phyloP scores from a whole-genome alignment of 192 early-diverging fungal species.

The Anaeromyces robustus region DNA sequence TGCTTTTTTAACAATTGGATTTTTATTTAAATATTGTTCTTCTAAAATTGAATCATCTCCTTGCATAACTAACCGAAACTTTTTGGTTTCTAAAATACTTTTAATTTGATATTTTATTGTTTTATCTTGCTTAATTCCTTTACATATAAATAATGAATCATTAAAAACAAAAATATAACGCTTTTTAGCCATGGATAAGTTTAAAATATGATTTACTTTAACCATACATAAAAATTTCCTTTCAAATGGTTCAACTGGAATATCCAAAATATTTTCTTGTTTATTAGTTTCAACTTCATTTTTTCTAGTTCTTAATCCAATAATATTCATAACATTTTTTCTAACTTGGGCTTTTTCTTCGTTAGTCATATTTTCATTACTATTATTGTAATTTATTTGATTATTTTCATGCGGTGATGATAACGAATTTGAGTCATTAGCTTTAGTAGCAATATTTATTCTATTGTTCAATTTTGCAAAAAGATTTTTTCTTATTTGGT shows the following conservation, averaged over 20 bases:
- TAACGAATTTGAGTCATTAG: background rate
- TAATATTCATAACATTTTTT: background rate
- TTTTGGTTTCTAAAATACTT: background rate
- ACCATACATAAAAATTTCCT: background rate
- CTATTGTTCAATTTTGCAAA: background rate
- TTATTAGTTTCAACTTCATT: background rate
- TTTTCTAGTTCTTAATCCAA: background rate
- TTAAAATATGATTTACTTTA: background rate
- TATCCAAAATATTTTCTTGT: background rate
- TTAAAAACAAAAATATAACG: background rate
- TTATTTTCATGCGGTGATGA: background rate
- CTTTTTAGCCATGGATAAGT: background rate
- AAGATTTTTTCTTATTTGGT: background rate
- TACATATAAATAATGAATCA: background rate
- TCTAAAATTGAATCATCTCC: background rate
- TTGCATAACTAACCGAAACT: background rate
- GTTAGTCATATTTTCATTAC: background rate
- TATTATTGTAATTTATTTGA: background rate
- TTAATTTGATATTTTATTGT: background rate
- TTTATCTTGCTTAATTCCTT: background rate
- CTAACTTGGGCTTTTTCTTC: background rate
- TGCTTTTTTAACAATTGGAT: slow-evolving; percentile 35
- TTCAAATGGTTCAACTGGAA: background rate
- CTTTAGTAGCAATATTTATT: background rate
- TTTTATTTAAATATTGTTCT: background rate